phyloP scores from a whole-genome alignment of 805 yeast genomes.

The Candida xiaguanensis region DNA sequence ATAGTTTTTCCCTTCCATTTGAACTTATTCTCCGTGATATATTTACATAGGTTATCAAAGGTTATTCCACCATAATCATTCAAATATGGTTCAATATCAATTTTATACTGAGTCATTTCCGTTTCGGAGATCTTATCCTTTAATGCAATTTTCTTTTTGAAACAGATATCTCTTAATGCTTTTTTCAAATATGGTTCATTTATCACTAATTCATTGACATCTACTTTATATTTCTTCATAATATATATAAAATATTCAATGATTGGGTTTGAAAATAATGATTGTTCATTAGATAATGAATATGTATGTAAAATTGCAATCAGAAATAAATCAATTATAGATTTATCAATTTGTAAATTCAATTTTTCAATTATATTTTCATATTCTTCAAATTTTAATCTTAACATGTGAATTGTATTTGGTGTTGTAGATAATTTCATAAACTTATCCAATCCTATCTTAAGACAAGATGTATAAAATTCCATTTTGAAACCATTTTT shows the following conservation, averaged over 20 bases:
- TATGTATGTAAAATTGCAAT: conserved; percentile 6
- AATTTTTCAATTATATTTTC: background rate
- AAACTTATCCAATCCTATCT: conserved; percentile 3
- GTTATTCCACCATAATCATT: conserved; percentile 19
- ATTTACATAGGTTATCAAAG: conserved; percentile 19
- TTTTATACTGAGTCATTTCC: background rate
- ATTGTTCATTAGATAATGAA: background rate
- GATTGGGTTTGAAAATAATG: conserved; percentile 2
- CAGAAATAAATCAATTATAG: background rate
- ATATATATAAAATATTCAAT: conserved; percentile 1
- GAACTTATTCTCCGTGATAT: conserved; percentile 17
- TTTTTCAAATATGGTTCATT: background rate
- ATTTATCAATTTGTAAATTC: no score
- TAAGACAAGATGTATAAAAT: conserved; percentile 3
- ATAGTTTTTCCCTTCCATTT: conserved; percentile 7
- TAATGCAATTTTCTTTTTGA: conserved; percentile 1
- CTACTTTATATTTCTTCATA: background rate
- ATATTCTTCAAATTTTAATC: conserved; percentile 3
- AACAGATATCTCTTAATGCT: conserved; percentile 6
- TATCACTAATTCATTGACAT: background rate
- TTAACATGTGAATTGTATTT: background rate
- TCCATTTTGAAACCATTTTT: background rate
- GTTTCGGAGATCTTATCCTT: background rate
- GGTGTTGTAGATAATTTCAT: background rate
- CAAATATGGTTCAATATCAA: conserved; percentile 11